Evolutionary conservation across 352 stramenopile genomes (phyloP).

Genomic region (Pythium dissimile): DNA sequence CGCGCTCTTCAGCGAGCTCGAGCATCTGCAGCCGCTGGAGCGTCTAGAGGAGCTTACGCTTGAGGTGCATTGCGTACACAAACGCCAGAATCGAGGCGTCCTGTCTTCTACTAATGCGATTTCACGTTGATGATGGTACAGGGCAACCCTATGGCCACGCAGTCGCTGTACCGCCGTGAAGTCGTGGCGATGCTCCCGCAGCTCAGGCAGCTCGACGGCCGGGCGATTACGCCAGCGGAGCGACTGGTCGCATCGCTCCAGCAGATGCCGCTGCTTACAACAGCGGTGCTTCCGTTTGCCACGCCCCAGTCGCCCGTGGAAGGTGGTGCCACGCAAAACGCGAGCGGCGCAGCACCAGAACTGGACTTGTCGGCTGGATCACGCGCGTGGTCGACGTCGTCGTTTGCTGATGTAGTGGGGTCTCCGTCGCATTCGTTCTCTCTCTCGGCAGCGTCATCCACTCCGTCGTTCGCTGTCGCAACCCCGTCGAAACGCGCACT

Average conservation of each 20-base stretch:
- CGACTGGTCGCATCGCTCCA: constrained; percentile 45
- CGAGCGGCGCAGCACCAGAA: background rate
- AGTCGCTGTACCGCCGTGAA: constrained; percentile 40
- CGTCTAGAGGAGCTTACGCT: constrained; percentile 42
- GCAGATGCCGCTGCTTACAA: constrained; percentile 32
- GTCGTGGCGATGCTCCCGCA: constrained; percentile 54
- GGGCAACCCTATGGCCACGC: constrained; percentile 50
- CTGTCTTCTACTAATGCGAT: background rate
- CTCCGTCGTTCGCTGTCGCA: background rate
- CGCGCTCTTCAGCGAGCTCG: constrained; percentile 51
- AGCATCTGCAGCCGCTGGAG: constrained; percentile 41
- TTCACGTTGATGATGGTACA: constrained; percentile 17
- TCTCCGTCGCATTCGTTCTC: background rate
- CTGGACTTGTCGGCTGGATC: constrained; percentile 21
- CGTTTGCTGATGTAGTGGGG: background rate
- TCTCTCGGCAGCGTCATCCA: background rate
- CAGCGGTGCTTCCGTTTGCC: background rate
- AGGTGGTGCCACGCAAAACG: background rate
- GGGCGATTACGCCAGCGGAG: constrained; percentile 39
- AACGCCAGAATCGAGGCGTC: too few relatives aligned
- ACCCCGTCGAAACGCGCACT: constrained; percentile 1
- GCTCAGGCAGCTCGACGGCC: constrained; percentile 44
- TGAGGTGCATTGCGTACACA: too few relatives aligned
- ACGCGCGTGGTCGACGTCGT: background rate
- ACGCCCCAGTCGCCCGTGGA: background rate